Evolutionary conservation across 345 rosid species (phyloP), one percentile per base, ranked within the genome.

Genomic region (Combretum micranthum): DNA sequence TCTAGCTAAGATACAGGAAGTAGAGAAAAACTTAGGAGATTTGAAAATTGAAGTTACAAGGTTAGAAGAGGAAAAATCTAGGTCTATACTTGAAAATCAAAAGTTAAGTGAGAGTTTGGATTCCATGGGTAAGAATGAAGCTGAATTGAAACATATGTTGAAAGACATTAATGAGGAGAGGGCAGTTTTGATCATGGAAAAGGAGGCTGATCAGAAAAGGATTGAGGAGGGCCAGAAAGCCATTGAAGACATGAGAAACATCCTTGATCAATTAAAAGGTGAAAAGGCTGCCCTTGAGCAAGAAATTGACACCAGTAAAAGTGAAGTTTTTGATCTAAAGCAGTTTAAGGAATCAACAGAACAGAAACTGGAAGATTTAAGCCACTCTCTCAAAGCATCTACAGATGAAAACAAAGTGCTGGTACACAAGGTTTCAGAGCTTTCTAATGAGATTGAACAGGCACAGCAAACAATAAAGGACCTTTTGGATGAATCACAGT

Each of bases 291-390:
- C 53, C 45, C 72, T 83, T 23, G 72, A 20, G 60, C 71, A 70
- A 66, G 86, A 82, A 69, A 66, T 75, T 23, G 79, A 72, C 62
- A 61, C 62, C 48, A 15, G 68, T 37, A 67, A 56, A 63, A 82
- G 51, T 15, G 75, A 80, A 53, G 61, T 72, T 74, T 59, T 80
- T 63, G 62, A 52, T 48, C 56, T 75, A 56, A 78, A 74, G 72
- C 76, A 77, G 76, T 81, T 70, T 53, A 79, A 80, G 44, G 95
- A 88, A 71, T 79, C 87, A 55, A 64, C 84, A 37, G 81, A 79
- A 62, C 74, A 70, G 67, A 67, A 67, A 64, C 68, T 70, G 57
- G 73, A 62, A 26, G 84, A 82, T 59, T 67, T 83, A 46, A 60
- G 72, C 64, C 56, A 42, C 52, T 53, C 55, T 23, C 69, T 85